Evolutionary conservation across 2,329 filamentous ascomycete species (phyloP).

Genomic region (Stylonectria norvegica): DNA sequence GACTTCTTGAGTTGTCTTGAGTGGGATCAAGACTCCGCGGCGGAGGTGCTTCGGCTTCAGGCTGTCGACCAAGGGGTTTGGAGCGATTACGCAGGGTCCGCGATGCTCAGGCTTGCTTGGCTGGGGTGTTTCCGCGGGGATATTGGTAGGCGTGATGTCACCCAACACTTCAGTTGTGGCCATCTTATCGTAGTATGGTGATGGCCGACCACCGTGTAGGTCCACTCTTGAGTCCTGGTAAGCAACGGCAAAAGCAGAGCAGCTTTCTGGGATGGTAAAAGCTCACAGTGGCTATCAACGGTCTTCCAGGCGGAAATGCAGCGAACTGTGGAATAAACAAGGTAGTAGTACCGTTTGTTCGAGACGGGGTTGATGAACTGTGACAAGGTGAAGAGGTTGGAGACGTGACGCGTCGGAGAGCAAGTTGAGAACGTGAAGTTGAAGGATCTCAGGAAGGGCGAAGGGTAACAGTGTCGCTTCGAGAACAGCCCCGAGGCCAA

Average conservation of each 20-base stretch:
- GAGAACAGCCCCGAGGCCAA: neutral
- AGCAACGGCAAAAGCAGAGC: no score
- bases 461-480: neutral
- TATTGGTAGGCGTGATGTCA: conserved; percentile 9
- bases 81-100: conserved; percentile 23
- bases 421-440: neutral
- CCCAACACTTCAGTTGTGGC: conserved; percentile 3
- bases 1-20: conserved; percentile 63
- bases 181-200: conserved; percentile 11
- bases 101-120: conserved; percentile 18
- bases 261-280: no score
- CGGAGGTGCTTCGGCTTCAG: conserved; percentile 36
- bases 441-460: neutral
- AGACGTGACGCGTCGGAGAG: neutral
- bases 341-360: no score
- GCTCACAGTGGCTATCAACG: no score
- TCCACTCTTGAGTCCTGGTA: no score
- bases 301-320: no score
- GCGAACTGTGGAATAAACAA: no score
- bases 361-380: no score
- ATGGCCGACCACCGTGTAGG: no score
- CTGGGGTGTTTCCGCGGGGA: conserved; percentile 5
- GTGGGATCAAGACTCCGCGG: conserved; percentile 53
- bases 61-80: conserved; percentile 39
- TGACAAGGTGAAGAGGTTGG: neutral